Evolutionary conservation across 257 asterid genomes (phyloP).

Genomic region (Solanum sejunctum): DNA sequence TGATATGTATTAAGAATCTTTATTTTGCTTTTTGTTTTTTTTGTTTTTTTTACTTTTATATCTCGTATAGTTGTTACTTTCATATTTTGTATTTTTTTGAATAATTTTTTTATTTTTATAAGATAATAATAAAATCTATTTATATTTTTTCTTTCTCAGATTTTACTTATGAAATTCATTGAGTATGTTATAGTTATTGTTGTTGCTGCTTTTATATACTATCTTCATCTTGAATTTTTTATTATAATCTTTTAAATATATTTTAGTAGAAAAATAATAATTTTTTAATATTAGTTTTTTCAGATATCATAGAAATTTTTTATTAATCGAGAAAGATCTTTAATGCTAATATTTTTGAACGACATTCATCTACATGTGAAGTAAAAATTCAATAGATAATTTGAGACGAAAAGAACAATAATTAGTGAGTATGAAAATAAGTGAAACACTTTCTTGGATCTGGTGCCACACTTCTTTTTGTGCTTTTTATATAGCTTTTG

Average conservation of each 20-base stretch:
- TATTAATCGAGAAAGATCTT: not conserved
- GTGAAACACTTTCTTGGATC: slow-evolving; percentile 62
- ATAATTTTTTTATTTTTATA: too few relatives aligned
- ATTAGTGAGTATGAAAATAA: slow-evolving; percentile 41
- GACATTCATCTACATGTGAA: not conserved
- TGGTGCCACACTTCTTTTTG: slow-evolving; percentile 10
- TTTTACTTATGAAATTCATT: accelerated
- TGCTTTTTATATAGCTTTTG: not conserved
- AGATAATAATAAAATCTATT: accelerated
- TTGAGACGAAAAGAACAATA: not conserved
- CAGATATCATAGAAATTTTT: not conserved
- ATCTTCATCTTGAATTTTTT: not conserved
- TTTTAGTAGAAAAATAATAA: not conserved
- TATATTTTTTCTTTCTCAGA: too few relatives aligned
- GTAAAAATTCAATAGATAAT: not conserved
- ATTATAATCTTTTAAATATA: not conserved
- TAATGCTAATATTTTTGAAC: not conserved
- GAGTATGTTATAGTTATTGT: too few relatives aligned
- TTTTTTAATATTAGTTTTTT: not conserved
- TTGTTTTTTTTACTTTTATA: too few relatives aligned
- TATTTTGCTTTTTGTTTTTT: not conserved
- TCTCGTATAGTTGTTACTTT: too few relatives aligned
- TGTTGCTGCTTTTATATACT: not conserved
- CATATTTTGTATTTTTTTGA: too few relatives aligned
- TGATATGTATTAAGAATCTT: not conserved